phyloP scores from a whole-genome alignment of 805 yeast genomes.

The Wickerhamomyces silvicola region DNA sequence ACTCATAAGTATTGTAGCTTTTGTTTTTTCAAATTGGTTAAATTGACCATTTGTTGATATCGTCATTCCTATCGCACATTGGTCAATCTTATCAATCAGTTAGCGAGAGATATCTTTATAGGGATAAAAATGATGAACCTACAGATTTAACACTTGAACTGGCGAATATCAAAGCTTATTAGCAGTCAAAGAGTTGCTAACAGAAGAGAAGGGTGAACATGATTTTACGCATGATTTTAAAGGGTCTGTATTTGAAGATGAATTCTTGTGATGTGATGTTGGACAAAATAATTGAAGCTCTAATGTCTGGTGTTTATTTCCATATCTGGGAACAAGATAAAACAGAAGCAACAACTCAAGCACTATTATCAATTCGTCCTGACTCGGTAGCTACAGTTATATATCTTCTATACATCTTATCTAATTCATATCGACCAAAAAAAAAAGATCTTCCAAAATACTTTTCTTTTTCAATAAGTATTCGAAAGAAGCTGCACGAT shows the following conservation, averaged over 20 bases:
- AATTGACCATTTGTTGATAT: slow-evolving; percentile 42
- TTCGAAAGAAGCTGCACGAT: slow-evolving; percentile 38
- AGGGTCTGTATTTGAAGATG: slow-evolving; percentile 26
- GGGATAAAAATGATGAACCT: slow-evolving; percentile 41
- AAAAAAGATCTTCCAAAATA: slow-evolving; percentile 35
- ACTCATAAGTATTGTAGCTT: slow-evolving; percentile 30
- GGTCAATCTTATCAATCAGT: slow-evolving; percentile 41
- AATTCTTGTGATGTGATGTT: slow-evolving; percentile 32
- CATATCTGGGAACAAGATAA: slow-evolving; percentile 38
- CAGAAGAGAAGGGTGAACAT: slow-evolving; percentile 31
- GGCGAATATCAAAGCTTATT: slow-evolving; percentile 37
- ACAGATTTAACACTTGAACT: slow-evolving; percentile 37
- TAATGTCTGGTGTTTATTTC: slow-evolving; percentile 42
- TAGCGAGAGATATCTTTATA: slow-evolving; percentile 41
- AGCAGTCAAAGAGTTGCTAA: slow-evolving; percentile 32
- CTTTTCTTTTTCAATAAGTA: slow-evolving; percentile 36
- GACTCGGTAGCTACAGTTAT: slow-evolving; percentile 42
- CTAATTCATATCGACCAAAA: slow-evolving; percentile 35
- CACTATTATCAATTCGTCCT: slow-evolving; percentile 36
- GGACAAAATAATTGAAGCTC: slow-evolving; percentile 40
- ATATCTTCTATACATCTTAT: slow-evolving; percentile 34
- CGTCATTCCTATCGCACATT: slow-evolving; percentile 34
- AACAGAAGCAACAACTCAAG: slow-evolving; percentile 30
- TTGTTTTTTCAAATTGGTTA: slow-evolving; percentile 36
- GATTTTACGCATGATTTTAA: slow-evolving; percentile 30